Conservation (phyloP, 495 filamentous ascomycete genomes). For the Corynascus novoguineensis region DNA sequence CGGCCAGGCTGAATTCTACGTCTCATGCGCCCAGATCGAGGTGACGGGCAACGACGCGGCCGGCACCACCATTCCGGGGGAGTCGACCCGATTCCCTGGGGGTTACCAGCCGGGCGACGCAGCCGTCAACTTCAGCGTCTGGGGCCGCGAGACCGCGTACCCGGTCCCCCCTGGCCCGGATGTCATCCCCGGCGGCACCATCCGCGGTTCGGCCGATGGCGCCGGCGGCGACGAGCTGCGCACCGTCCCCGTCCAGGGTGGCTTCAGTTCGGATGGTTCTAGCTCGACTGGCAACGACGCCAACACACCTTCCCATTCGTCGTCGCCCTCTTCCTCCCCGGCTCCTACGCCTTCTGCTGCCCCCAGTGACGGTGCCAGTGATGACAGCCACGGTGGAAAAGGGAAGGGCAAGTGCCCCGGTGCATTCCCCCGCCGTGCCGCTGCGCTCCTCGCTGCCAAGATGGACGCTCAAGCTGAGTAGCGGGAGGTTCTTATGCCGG, state of each 20-base stretch:
- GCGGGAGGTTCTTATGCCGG: neutral
- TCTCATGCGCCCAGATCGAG: neutral
- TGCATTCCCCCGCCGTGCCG: neutral
- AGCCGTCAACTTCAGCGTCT: conserved; percentile 1
- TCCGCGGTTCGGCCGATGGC: neutral
- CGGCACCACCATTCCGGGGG: neutral
- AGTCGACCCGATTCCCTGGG: neutral
- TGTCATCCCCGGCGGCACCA: conserved; percentile 5
- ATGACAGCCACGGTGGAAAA: neutral
- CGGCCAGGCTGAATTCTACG: conserved; percentile 5
- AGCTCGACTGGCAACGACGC: neutral
- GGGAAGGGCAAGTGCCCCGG: neutral
- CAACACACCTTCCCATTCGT: neutral
- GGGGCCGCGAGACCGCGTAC: neutral
- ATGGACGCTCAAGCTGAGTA: neutral
- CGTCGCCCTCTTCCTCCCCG: neutral
- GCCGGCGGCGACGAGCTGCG: conserved; percentile 4
- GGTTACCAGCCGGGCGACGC: neutral
- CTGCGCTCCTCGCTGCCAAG: neutral
- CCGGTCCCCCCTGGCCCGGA: neutral
- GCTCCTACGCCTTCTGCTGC: neutral
- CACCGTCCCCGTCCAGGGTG: neutral
- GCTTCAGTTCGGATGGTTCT: too few relatives aligned
- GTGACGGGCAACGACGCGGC: neutral
- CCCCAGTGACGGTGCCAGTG: neutral